These are phyloP conservation scores for Metarhizium sp. DNA, from an alignment of 2,329 filamentous ascomycete genomes.

Conservation along the genomic window DNA sequence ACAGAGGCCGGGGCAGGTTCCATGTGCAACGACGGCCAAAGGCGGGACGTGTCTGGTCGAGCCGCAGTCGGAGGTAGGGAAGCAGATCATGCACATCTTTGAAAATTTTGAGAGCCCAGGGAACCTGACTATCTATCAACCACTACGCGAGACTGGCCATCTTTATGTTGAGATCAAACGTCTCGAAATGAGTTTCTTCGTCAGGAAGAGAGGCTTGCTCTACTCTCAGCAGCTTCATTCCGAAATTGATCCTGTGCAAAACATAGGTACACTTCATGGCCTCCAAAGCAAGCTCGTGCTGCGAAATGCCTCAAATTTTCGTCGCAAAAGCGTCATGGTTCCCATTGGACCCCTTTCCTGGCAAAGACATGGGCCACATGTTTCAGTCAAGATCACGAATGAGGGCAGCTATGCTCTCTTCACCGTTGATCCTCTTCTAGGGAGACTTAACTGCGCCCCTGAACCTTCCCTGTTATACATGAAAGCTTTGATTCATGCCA, in stretches of 20 bases:
- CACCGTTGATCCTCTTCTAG: constrained; percentile 42
- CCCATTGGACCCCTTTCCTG: constrained; percentile 32
- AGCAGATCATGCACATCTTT: constrained; percentile 34
- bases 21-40: background rate
- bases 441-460: constrained; percentile 45
- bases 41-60: constrained; percentile 31
- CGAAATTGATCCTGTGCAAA: constrained; percentile 47
- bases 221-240: constrained; percentile 37
- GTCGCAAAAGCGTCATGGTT: constrained; percentile 41
- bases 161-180: constrained; percentile 41
- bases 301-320: constrained; percentile 28
- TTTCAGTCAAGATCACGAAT: constrained; percentile 14
- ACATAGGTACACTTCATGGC: constrained; percentile 51
- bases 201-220: constrained; percentile 34
- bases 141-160: constrained; percentile 7
- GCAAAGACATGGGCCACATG: constrained; percentile 28
- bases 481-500: constrained; percentile 50
- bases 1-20: background rate
- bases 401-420: constrained; percentile 24
- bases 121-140: constrained; percentile 26
- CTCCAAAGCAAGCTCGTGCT: constrained; percentile 49
- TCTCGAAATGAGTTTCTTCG: constrained; percentile 42
- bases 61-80: constrained; percentile 32
- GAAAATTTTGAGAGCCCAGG: constrained; percentile 21
- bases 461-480: constrained; percentile 45